A percentile compares a stretch with the other conserved stretches of the same genome.
phyloP scores from a whole-genome alignment of 2,329 filamentous ascomycete genomes.

The Fusarium foetens region DNA sequence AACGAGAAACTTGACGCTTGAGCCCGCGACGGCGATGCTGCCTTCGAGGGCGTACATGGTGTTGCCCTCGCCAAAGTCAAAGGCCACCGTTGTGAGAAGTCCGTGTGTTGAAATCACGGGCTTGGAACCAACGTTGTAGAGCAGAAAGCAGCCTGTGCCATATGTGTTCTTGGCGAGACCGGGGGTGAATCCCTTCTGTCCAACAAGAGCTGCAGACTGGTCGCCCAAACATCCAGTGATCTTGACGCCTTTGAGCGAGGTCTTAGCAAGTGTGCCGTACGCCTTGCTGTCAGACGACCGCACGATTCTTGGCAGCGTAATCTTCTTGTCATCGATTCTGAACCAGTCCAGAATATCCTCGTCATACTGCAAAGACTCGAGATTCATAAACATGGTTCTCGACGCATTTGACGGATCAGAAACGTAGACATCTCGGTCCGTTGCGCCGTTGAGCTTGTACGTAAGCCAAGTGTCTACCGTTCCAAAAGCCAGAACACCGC shows the following conservation, averaged over 20 bases:
- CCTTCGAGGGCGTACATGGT: constrained; percentile 81
- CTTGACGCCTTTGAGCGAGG: constrained; percentile 70
- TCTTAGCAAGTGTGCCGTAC: constrained; percentile 72
- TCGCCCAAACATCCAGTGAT: constrained; percentile 85
- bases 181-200: constrained; percentile 79
- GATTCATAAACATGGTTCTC: constrained; percentile 86
- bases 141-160: constrained; percentile 84
- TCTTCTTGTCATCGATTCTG: constrained; percentile 73
- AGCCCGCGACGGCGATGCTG: constrained; percentile 80
- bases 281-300: constrained; percentile 75
- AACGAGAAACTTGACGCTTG: constrained; percentile 75
- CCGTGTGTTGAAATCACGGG: constrained; percentile 83
- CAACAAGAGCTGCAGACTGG: constrained; percentile 83
- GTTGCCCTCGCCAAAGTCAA: constrained; percentile 74
- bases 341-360: constrained; percentile 80
- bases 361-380: constrained; percentile 79
- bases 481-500: constrained; percentile 77
- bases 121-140: constrained; percentile 84
- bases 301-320: constrained; percentile 80
- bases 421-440: constrained; percentile 72
- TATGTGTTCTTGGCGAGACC: constrained; percentile 88
- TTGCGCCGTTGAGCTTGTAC: constrained; percentile 80
- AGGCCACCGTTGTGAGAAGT: constrained; percentile 80
- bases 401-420: constrained; percentile 87
- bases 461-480: constrained; percentile 85